These are phyloP conservation scores for Fusarium ramigenum DNA, from an alignment of 2,329 filamentous ascomycete species.

Conservation along the genomic window DNA sequence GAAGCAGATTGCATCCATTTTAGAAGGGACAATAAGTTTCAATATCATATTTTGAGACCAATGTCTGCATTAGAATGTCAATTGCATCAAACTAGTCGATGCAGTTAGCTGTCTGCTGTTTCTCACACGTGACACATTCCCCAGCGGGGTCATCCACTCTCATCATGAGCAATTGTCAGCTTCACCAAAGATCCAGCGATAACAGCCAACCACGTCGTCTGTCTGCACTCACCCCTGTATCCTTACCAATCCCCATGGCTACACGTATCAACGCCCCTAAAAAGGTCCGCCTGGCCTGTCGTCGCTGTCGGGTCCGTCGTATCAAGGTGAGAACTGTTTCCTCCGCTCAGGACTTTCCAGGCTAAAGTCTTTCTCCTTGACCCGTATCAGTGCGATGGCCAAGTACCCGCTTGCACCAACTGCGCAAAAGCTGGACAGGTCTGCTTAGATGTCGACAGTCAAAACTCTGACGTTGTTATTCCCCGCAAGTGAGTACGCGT, in stretches of 20 bases:
- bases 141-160: background rate
- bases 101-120: background rate
- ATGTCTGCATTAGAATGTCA: background rate
- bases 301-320: constrained; percentile 48
- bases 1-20: accelerated
- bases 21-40: background rate
- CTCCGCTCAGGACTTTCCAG: no score
- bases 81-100: background rate
- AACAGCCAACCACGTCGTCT: background rate
- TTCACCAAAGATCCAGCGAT: background rate
- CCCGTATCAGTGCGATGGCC: constrained; percentile 48
- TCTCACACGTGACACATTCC: background rate
- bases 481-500: constrained; percentile 45
- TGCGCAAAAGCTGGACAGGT: constrained; percentile 48
- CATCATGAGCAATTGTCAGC: background rate
- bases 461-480: constrained; percentile 47
- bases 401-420: constrained; percentile 50
- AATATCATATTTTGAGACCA: accelerated
- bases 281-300: constrained; percentile 52
- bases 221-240: background rate
- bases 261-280: constrained; percentile 34
- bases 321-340: constrained; percentile 49
- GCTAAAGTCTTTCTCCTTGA: background rate
- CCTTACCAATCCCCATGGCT: background rate
- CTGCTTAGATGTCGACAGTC: constrained; percentile 51